Evolutionary conservation across 345 rosid species (phyloP).

Genomic region (Salix brachista): DNA sequence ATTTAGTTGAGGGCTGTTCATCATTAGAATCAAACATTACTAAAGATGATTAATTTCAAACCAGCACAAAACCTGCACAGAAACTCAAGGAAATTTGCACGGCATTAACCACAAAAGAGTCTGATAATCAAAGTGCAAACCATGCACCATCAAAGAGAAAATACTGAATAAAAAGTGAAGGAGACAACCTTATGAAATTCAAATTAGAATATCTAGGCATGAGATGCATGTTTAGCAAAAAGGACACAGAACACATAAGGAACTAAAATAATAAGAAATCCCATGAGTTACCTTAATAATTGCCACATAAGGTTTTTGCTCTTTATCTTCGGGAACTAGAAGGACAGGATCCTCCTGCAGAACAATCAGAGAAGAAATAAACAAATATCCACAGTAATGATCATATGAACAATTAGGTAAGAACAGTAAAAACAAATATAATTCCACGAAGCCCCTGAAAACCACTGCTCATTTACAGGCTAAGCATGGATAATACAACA

Average conservation of each 20-base stretch:
- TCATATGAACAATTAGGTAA: neutral
- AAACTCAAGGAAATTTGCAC: neutral
- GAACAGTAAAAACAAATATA: neutral
- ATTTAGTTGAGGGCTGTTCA: neutral
- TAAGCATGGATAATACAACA: neutral
- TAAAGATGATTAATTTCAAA: neutral
- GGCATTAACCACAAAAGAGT: neutral
- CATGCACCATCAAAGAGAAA: neutral
- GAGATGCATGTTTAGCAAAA: neutral
- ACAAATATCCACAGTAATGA: neutral
- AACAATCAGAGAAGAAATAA: constrained; percentile 6
- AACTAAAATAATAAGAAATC: neutral
- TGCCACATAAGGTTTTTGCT: constrained; percentile 93
- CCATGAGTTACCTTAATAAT: constrained; percentile 73
- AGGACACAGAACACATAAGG: neutral
- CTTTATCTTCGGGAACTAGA: constrained; percentile 71
- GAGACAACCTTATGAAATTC: neutral
- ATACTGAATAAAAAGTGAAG: neutral
- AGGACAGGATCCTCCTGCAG: constrained; percentile 95
- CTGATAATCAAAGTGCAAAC: neutral
- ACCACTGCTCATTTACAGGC: neutral
- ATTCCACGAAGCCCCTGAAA: neutral
- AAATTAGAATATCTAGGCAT: neutral
- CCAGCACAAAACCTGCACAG: neutral
- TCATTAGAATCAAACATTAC: neutral